Evolutionary conservation across 805 yeast genomes (phyloP), one percentile per base, ranked within the genome.

Genomic region (Hagleromyces aurorensis): DNA sequence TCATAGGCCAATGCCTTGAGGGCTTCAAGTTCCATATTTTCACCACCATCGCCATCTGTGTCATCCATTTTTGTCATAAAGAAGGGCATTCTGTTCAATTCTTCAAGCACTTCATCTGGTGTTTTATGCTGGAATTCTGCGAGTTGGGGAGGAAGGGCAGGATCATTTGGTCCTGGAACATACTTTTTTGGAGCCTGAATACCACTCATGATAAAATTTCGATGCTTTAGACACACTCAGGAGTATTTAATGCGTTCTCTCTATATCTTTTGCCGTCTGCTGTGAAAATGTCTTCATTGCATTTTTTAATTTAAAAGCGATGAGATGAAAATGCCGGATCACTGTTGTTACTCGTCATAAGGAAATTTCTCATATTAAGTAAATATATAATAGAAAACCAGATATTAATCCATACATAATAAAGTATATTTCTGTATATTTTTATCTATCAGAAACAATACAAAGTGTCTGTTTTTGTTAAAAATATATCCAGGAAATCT

Each of bases 51-150:
- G 10, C 82, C 86, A 43, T 81, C 85, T 3, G 75, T 71, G 17
- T 73, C 82, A 46, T 81, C 93, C 11, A 85, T 59, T 43, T 79
- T 70, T 10, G 86, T 86, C 98, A 91, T 91, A 64, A 91, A 91
- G 44, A 91, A 81, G 6, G 98, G 98, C 52, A 85, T 61, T 46
- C 82, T 68, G 52, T 85, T 85, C 48, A 91, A 61, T 43, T 85
- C 94, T 11, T 64, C 61, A 61, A 83, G 65, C 13, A 86, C 75
- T 39, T 86, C 87, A 34, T 81, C 94, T 0, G 80, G 65, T 2
- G 83, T 59, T 47, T 81, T 81, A 33, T 71, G 66, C 19, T 66
- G 58, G 22, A 62, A 59, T 36, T 78, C 77, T 0, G 78, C 63
- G n/a, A 84, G 63, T 52, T 84, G 94, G 3, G 94, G 94, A 1